Evolutionary conservation across 2,329 filamentous ascomycete genomes (phyloP), one percentile per base, ranked within the genome.

Genomic region (Calonectria naviculata): DNA sequence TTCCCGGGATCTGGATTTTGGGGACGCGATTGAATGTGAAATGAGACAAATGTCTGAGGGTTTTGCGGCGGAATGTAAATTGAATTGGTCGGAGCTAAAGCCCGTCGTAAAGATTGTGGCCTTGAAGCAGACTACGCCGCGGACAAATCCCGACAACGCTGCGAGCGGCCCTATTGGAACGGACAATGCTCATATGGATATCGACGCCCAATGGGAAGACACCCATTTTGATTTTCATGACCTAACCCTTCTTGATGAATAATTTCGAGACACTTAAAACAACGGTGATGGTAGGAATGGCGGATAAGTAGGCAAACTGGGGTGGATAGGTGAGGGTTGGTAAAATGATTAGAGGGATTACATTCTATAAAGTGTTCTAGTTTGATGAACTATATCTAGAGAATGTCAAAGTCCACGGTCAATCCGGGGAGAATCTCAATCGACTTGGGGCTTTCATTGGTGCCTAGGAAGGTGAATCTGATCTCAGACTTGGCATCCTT

Each of bases 351-450:
- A n/a, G n/a, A n/a, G n/a, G n/a, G 34, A 36, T 36, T 12, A 3
- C 1, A 31, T 21, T 61, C 17, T 29, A 21, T 44, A 26, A 15
- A 21, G 26, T 61, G 21, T 61, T 61, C 19, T 38, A 19, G 15
- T n/a, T 60, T 10, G 24, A 29, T 42, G n/a, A 26, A 47, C n/a
- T n/a, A 9, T 12, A 9, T 36, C 31, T 38, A 67, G 9, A 56
- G 19, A 10, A 47, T 42, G 24, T 78, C 74, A 70, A 78, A 76
- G 17, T 77, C 73, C 0, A 78, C n/a, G 9, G 73, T 62, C 12
- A 78, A n/a, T 0, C 77, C 75, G 2, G 77, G 74, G 41, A 78
- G 68, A 28, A 78, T 49, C 34, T 78, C 68, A 12, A 78, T 70
- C 5, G 68, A 74, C 63, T 71, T 60, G 15, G 77, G 77, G 24